Evolutionary conservation across 768 basidiomycete genomes (phyloP), one percentile per base, ranked within the genome.

Genomic region (Tricholoma hemisulphureum): DNA sequence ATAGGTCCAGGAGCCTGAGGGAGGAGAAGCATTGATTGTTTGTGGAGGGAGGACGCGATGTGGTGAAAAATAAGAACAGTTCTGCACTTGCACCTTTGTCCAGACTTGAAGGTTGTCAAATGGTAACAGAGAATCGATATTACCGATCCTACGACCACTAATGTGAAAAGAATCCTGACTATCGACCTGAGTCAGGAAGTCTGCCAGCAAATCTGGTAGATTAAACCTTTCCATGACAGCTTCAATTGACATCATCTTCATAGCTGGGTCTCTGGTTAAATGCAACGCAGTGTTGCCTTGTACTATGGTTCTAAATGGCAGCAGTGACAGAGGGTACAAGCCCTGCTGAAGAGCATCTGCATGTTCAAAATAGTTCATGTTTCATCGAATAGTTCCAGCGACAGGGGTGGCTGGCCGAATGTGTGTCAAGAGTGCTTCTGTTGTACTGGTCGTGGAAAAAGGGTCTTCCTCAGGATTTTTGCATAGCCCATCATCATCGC

Each of bases 1-100:
- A 18, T 18, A 11, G 21, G 50, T 31, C 50, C 50, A 51, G 18
- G 50, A 31, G 28, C 34, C 29, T 11, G 14, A 51, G 34, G 50
- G 50, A 46, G 50, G 50, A 13, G 50, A 51, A 14, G 29, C 29
- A 51, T 51, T 51, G 28, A 51, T 31, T 10, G 50, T 51, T 51
- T 51, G 50, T 10, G 28, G 29, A 13, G 50, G 34, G 50, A 51
- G 50, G 29, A 51, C 10, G 34, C 13, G 26, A 51, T 32, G 29
- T 26, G 48, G 48, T 49, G 48, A 16, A 14, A 51, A 51, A 51
- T 32, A 18, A 31, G 29, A 31, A 31, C 34, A 11, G 34, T 51
- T 51, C 29, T 51, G 50, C 29, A 51, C 50, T 23, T 51, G 28
- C 21, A 51, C 50, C 50, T 51, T 51, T 31, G 50, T 32, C 50